Conservation (phyloP, 2,329 filamentous ascomycete genomes). For the Helicocarpus griseus region DNA sequence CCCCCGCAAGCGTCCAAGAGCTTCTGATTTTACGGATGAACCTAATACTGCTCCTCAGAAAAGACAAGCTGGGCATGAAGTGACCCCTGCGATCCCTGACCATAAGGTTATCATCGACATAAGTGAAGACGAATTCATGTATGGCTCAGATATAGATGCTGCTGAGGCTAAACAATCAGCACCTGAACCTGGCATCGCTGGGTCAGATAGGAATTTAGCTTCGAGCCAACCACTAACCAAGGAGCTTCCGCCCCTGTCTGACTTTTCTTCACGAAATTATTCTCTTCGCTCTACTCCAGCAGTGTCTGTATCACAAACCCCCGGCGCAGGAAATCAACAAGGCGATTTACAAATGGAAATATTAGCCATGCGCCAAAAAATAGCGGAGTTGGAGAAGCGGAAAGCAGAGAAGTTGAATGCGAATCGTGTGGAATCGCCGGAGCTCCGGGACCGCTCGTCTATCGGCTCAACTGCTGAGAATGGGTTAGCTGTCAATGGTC, state of each 20-base stretch:
- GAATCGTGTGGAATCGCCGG: conserved; percentile 29
- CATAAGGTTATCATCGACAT: conserved; percentile 71
- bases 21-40: conserved; percentile 59
- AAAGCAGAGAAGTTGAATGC: conserved; percentile 30
- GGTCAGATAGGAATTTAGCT: conserved; percentile 10
- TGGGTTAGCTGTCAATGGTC: neutral
- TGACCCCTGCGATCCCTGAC: conserved; percentile 33
- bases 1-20: conserved; percentile 51
- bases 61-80: conserved; percentile 52
- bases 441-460: conserved; percentile 15
- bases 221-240: conserved; percentile 28
- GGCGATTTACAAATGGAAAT: conserved; percentile 40
- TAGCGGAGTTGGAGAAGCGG: conserved; percentile 39
- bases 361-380: conserved; percentile 37
- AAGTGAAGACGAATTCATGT: conserved; percentile 56
- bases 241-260: conserved; percentile 38
- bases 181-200: conserved; percentile 16
- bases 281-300: conserved; percentile 31
- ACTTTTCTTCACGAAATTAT: conserved; percentile 38
- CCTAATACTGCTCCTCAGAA: conserved; percentile 39
- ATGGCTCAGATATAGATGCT: conserved; percentile 9
- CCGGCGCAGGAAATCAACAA: conserved; percentile 26
- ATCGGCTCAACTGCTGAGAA: conserved; percentile 14
- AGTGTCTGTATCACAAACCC: conserved; percentile 28
- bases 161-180: conserved; percentile 14